Evolutionary conservation across 345 rosid genomes (phyloP), one percentile per base, ranked within the genome.

Genomic region (Excoecaria agallocha): DNA sequence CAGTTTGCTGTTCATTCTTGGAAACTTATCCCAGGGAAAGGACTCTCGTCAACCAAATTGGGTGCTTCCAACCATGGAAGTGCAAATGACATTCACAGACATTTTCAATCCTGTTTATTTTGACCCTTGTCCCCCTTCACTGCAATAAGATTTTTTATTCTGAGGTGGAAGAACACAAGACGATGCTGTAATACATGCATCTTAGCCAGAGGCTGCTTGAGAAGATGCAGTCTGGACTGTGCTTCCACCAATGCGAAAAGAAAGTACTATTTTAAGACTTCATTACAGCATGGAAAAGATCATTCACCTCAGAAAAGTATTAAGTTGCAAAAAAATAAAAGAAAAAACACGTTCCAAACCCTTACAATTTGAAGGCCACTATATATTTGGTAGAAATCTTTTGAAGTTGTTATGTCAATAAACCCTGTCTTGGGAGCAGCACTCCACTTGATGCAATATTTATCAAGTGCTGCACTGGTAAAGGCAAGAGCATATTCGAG

Each of bases 401-500:
- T 95, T 48, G 98, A 93, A 77, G 97, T 93, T 77, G 99, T 95
- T 58, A 95, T 93, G 82, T 95, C 98, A 69, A 95, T 76, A 78
- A 95, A 93, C 51, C 99, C 99, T 6, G 97, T 91, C 88, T 93
- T 95, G 16, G 99, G 98, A 77, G 93, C 85, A 64, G 91, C 94
- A 87, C 97, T 91, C 98, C 98, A 96, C 84, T 93, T 96, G 72
- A 88, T 83, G 76, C 98, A 93, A 72, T 88, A 96, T 80, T 96
- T 96, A 81, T 93, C 98, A 68, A 96, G 84, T 1, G 98, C 91
- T 0, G 98, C 99, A 76, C 93, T 93, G 12, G 99, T 93, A 82
- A 93, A 96, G 60, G 99, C 98, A 85, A 96, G 99, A 72, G 99
- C 89, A 70, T 96, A 93, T 83, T 96, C 97, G 75, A 95, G 89